phyloP scores from a whole-genome alignment of 2,329 filamentous ascomycete genomes.

The Parasarocladium wereldwijsianum region DNA sequence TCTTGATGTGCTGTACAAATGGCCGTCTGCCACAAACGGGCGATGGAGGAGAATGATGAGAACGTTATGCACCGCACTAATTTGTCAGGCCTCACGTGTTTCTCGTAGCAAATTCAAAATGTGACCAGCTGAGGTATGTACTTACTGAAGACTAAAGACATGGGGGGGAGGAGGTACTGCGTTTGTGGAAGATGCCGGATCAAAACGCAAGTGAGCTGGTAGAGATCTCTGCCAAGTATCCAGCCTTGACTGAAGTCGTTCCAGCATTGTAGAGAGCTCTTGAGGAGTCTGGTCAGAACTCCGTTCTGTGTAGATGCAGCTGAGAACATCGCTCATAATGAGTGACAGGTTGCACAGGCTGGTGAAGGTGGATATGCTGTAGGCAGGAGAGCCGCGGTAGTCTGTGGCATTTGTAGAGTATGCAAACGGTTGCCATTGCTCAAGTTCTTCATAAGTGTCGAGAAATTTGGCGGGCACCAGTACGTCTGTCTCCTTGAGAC shows the following conservation, averaged over 20 bases:
- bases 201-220: conserved; percentile 25
- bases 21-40: conserved; percentile 34
- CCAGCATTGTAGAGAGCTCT: conserved; percentile 20
- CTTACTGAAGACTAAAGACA: conserved; percentile 25
- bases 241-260: conserved; percentile 24
- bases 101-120: background rate
- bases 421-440: conserved; percentile 32
- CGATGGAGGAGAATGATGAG: conserved; percentile 37
- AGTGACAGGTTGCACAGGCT: conserved; percentile 27
- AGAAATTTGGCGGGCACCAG: conserved; percentile 30
- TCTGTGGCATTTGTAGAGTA: conserved; percentile 14
- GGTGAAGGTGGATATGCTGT: conserved; percentile 27
- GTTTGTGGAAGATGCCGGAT: conserved; percentile 12
- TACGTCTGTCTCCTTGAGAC: conserved; percentile 28
- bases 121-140: conserved; percentile 1
- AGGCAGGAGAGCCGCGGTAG: conserved; percentile 21
- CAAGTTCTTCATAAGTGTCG: conserved; percentile 36
- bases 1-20: conserved; percentile 26
- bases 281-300: conserved; percentile 19
- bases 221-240: conserved; percentile 24
- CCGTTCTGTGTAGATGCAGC: conserved; percentile 28
- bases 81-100: background rate
- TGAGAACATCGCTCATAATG: conserved; percentile 29
- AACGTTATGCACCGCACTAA: conserved; percentile 31
- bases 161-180: conserved; percentile 24